Evolutionary conservation across 2,329 filamentous ascomycete genomes (phyloP), one percentile per base, ranked within the genome.

Genomic region (Davidsoniella australis): DNA sequence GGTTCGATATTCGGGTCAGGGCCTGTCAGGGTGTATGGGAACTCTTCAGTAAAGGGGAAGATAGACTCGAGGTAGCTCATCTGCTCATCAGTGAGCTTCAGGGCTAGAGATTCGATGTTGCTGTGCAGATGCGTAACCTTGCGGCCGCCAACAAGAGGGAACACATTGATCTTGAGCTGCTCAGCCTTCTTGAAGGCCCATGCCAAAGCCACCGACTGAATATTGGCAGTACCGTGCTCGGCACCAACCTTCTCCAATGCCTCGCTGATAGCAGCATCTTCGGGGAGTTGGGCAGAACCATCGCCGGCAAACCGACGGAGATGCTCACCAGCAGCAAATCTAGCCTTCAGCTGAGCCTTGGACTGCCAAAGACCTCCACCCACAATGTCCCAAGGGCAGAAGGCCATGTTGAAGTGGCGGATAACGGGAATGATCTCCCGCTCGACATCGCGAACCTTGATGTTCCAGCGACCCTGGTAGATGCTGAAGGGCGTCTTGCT

Each of bases 211-310:
- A 84, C 64, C 37, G 72, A 72, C 3, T 77, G 80, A 45, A 84
- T 68, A 29, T 70, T 65, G 1, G 57, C 74, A 47, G 69, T 65
- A 1, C 71, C 70, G 55, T 78, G 73, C 52, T 70, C 65, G 6
- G 68, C 67, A 0, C 74, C 76, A 6, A 83, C 69, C 56, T 75
- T 68, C 23, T 73, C 76, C 0, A 86, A 67, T 0, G 74, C 75
- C 24, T 66, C 68, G 46, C 71, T 75, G 33, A 78, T 66, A 48
- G 67, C 68, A 5, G 59, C 62, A 50, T 75, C 71, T 0, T 71
- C 64, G 24, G 73, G 70, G 2, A 64, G 66, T 53, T 73, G 59
- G 39, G 54, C 46, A 53, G 63, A 54, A 16, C 42, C 47, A 23
- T 36, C 36, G 37, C 8, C 1, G 2, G 58, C 50, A n/a, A 60